Base-by-base conservation (phyloP, 2,329 filamentous ascomycete species). In the Penicillium sp. region DNA sequence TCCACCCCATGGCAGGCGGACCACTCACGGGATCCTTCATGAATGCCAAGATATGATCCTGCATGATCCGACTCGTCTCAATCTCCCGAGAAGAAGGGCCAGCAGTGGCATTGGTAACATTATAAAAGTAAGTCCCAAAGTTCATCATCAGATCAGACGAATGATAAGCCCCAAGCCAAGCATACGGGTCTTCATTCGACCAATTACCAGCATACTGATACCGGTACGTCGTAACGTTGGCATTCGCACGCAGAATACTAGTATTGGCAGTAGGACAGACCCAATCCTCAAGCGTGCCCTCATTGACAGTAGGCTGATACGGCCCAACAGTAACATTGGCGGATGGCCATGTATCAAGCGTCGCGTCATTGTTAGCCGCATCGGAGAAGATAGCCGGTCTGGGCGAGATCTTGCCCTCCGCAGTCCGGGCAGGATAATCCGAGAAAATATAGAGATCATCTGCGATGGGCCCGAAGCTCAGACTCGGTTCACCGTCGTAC, bases 141-240 rank as follows among this genome's bases (percentile, higher is more conserved):
- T 74, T 58, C 62, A 78, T 57, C 13, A 74, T 71, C 23, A 76
- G 62, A 49, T 79, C 76, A n/a, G 65, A 63, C 29, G 67, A 67
- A 53, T 80, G 77, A 49, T 76, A 80, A 1, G 75, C 76, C 7
- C 77, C 77, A 53, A 78, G 66, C 76, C 77, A 80, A 3, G 67
- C 55, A 42, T 65, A 65, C 0, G 71, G 71, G 16, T 70, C 65
- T 23, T 78, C 67, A 55, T 79, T 79, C 27, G 72, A 64, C 59
- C 75, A 79, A 48, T 73, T 73, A 19, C 75, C 76, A 3, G 69
- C 68, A 54, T 77, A 77, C 43, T 72, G 65, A 59, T 75, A 78
- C 23, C 76, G 71, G 60, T 72, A 79, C 4, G 75, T 75, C 2
- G 69, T 65, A 1, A 68, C 58, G 16, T 67, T 68, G 29, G 64